phyloP scores from a whole-genome alignment of 805 yeast genomes.

The Saturnispora halmiae region DNA sequence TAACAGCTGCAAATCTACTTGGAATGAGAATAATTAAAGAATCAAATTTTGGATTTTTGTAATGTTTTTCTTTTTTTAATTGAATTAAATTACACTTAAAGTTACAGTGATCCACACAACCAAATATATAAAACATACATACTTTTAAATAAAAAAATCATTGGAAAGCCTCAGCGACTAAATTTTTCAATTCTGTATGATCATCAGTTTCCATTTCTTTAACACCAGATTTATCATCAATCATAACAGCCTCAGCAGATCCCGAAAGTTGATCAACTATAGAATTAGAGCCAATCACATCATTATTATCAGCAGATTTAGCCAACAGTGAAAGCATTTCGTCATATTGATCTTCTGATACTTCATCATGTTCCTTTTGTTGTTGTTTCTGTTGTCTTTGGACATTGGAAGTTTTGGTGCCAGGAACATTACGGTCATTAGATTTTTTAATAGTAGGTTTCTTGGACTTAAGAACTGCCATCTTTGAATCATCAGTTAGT shows the following conservation, averaged over 20 bases:
- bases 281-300: conserved; percentile 10
- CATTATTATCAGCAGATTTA: conserved; percentile 11
- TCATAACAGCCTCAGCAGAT: conserved; percentile 1
- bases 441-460: no score
- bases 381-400: conserved; percentile 2
- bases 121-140: conserved; percentile 13
- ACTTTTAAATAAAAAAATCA: conserved; percentile 6
- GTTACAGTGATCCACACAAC: no score
- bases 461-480: conserved; percentile 3
- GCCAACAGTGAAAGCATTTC: conserved; percentile 17
- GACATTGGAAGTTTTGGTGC: background rate
- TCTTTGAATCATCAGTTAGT: background rate
- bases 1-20: conserved; percentile 19
- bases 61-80: background rate
- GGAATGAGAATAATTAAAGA: conserved; percentile 20
- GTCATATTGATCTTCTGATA: conserved; percentile 14
- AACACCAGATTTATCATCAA: background rate
- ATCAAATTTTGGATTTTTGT: background rate
- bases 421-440: no score
- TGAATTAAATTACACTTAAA: background rate
- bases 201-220: conserved; percentile 16
- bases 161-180: conserved; percentile 30
- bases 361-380: conserved; percentile 17
- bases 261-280: conserved; percentile 21
- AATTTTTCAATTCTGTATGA: conserved; percentile 25